Percentiles rank a stretch among this genome's conserved stretches.
phyloP scores from a whole-genome alignment of 495 filamentous ascomycete genomes.

The Penicillium pulvis region DNA sequence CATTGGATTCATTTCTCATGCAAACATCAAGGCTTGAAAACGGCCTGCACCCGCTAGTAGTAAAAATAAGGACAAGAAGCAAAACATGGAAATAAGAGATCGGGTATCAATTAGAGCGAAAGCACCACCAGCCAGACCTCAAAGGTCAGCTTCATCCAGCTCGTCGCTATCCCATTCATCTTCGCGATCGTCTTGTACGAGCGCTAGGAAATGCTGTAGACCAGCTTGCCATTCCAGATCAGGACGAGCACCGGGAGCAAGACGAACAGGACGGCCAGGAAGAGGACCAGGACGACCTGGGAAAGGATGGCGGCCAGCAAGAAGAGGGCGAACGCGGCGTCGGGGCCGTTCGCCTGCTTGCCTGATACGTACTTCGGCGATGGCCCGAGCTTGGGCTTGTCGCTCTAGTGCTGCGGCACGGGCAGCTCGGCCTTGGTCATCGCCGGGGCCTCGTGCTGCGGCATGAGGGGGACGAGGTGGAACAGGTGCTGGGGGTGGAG shows the following conservation, averaged over 20 bases:
- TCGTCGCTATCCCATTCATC: conserved; percentile 69
- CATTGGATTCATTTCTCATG: conserved; percentile 12
- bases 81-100: background rate
- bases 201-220: conserved; percentile 54
- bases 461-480: conserved; percentile 33
- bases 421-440: conserved; percentile 36
- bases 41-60: background rate
- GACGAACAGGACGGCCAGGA: background rate
- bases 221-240: conserved; percentile 29
- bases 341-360: conserved; percentile 10
- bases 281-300: background rate
- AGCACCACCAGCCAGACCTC: conserved; percentile 10
- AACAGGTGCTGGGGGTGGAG: conserved; percentile 47
- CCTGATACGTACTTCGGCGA: conserved; percentile 43
- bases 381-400: conserved; percentile 47
- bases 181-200: conserved; percentile 59
- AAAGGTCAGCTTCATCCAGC: conserved; percentile 46
- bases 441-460: conserved; percentile 23
- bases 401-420: conserved; percentile 46
- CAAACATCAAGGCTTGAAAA: conserved; percentile 3
- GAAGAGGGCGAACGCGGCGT: background rate
- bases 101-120: conserved; percentile 1
- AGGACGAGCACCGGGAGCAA: background rate
- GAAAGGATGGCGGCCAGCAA: background rate
- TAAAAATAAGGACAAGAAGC: background rate